Evolutionary conservation across 495 filamentous ascomycete genomes (phyloP).

Genomic region (Echria macrotheca): DNA sequence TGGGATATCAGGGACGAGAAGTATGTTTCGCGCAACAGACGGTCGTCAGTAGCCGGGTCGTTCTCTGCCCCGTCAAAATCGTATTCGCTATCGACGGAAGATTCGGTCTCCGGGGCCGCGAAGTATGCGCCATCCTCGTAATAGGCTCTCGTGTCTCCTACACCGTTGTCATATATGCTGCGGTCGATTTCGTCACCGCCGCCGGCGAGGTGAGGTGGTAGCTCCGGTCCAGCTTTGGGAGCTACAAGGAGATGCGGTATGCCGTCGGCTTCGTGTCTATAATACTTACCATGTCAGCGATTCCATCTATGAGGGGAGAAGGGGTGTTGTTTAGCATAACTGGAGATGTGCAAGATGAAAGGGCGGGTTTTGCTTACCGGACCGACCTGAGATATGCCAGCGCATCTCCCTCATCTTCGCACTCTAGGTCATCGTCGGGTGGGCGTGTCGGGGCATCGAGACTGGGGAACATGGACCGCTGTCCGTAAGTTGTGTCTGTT

Average conservation of each 20-base stretch:
- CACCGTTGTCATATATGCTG: slow-evolving; percentile 37
- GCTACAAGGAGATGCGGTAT: slow-evolving; percentile 64
- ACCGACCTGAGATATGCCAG: slow-evolving; percentile 74
- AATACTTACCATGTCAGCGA: slow-evolving; percentile 43
- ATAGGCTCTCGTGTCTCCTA: slow-evolving; percentile 51
- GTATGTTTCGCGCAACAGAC: slow-evolving; percentile 47
- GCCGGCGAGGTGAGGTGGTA: slow-evolving; percentile 28
- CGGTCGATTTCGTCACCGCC: slow-evolving; percentile 28
- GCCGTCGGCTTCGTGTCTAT: slow-evolving; percentile 64
- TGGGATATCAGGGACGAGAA: slow-evolving; percentile 55
- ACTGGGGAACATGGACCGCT: slow-evolving; percentile 71
- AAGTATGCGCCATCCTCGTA: slow-evolving; percentile 70
- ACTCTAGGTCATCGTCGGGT: slow-evolving; percentile 47
- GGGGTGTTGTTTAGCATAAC: slow-evolving; percentile 28
- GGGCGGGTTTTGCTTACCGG: slow-evolving; percentile 51
- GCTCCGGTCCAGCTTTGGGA: slow-evolving; percentile 43
- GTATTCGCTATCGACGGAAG: neutral
- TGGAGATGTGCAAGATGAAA: slow-evolving; percentile 12
- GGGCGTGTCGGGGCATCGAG: slow-evolving; percentile 48
- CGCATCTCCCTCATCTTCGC: slow-evolving; percentile 56
- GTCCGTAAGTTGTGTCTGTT: slow-evolving; percentile 65
- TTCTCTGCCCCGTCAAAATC: slow-evolving; percentile 16
- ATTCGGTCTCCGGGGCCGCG: slow-evolving; percentile 36
- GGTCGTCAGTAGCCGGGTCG: slow-evolving; percentile 12
- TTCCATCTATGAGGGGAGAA: slow-evolving; percentile 18